phyloP scores from a whole-genome alignment of 345 rosid genomes.

The Gossypium turneri region DNA sequence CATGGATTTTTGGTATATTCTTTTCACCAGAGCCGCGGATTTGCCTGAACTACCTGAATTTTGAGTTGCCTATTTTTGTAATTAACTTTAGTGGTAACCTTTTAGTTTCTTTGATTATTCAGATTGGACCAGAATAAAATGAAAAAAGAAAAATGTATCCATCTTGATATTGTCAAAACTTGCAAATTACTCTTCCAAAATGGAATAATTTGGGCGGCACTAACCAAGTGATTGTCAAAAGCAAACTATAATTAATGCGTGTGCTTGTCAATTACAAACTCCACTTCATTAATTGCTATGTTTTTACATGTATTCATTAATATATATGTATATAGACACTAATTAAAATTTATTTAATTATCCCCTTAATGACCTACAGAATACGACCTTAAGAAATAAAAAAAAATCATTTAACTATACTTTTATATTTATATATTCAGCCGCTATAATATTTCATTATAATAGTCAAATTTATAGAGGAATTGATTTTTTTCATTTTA shows the following conservation, averaged over 20 bases:
- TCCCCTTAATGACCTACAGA: too few species aligned
- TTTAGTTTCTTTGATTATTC: neutral
- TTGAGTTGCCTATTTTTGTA: slow-evolving; percentile 9
- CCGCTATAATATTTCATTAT: too few species aligned
- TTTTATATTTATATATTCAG: too few species aligned
- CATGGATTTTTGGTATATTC: slow-evolving; percentile 53
- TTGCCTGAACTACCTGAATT: slow-evolving; percentile 36
- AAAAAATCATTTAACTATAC: too few species aligned
- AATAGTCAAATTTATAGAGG: too few species aligned
- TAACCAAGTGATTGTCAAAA: slow-evolving; percentile 3
- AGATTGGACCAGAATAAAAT: neutral
- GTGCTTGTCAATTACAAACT: neutral
- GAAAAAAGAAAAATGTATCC: neutral
- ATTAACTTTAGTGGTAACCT: neutral
- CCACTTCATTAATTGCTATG: neutral
- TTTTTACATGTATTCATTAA: too few species aligned
- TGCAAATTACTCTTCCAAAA: neutral
- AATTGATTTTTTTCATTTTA: too few species aligned
- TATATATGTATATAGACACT: too few species aligned
- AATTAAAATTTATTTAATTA: too few species aligned
- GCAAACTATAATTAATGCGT: neutral
- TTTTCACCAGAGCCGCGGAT: slow-evolving; percentile 43
- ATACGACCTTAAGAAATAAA: too few species aligned
- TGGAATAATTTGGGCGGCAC: neutral
- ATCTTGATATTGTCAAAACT: slow-evolving; percentile 4